Evolutionary conservation across 176 grass and related monocot species (phyloP), one percentile per base, ranked within the genome.

Genomic region (Eleusine indica): DNA sequence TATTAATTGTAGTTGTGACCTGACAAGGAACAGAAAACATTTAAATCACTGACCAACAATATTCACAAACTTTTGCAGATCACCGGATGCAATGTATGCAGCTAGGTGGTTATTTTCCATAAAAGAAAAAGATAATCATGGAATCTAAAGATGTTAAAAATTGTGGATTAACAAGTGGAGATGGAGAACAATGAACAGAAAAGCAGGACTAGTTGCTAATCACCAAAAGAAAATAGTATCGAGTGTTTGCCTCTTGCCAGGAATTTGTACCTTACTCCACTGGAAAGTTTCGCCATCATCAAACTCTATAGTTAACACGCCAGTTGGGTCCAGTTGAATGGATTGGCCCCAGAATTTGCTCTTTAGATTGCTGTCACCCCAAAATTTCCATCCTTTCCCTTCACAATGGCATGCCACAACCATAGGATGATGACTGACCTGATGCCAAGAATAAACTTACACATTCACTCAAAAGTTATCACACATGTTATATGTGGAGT

Each of bases 391-490:
- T 65, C 93, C 93, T 90, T 81, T 95, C 52, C 96, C 96, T 90
- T 93, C 89, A 77, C 96, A 95, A 82, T 93, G 93, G 83, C 87
- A 95, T 66, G 96, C 96, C 82, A 95, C 88, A 35, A 91, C 86
- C 89, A 90, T 98, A 37, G 96, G 96, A 88, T 95, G 96, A 75
- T 98, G 93, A 77, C 96, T 95, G 73, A 98, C 93, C 96, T 95
- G 76, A 53, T 82, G 56, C 65, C 77, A 84, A 82, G 72, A 93
- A 83, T 76, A 85, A 87, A 87, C 29, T 13, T 71, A 67, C 30
- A 77, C 16, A 71, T 89, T 47, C 63, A 82, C 54, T 63, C 29
- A 48, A 32, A 57, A 60, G 80, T 67, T 10, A 7, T 44, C 32
- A 76, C 44, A 47, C 9, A 11, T 47, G 44, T 11, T 47, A 47